These are phyloP conservation scores for Tetrapisispora taiwanensis DNA, from an alignment of 805 yeast genomes.

Conservation along the genomic window DNA sequence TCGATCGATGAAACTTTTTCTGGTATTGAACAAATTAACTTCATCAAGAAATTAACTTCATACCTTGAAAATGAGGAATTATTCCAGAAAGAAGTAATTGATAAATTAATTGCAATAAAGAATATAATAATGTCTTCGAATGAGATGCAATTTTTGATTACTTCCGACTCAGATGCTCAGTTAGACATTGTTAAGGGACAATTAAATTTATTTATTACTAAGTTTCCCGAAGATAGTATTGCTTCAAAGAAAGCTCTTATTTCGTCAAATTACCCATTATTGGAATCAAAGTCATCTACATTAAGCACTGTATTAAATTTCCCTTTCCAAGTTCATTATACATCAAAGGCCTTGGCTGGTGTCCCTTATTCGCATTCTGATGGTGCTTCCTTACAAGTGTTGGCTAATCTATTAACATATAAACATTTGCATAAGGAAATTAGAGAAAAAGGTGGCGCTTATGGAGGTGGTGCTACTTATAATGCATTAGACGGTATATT, in stretches of 20 bases:
- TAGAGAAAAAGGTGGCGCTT: conserved; percentile 95
- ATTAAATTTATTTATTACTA: conserved; percentile 24
- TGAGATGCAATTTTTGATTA: conserved; percentile 43
- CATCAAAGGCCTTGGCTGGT: conserved; percentile 59
- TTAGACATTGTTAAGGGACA: conserved; percentile 17
- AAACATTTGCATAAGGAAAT: conserved; percentile 80
- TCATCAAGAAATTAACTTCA: conserved; percentile 49
- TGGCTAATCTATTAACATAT: conserved; percentile 72
- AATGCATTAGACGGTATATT: conserved; percentile 74
- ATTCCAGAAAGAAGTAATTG: conserved; percentile 50
- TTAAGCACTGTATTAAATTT: conserved; percentile 43
- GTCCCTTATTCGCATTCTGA: conserved; percentile 58
- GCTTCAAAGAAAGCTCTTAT: background rate
- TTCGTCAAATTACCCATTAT: conserved; percentile 1
- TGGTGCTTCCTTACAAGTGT: conserved; percentile 76
- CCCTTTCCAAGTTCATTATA: conserved; percentile 84
- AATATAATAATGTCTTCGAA: conserved; percentile 34
- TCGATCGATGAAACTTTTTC: conserved; percentile 51
- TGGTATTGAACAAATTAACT: conserved; percentile 72
- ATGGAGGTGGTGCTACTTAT: conserved; percentile 89
- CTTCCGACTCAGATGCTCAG: conserved; percentile 41
- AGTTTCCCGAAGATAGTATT: background rate
- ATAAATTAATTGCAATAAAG: conserved; percentile 48
- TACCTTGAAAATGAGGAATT: conserved; percentile 39
- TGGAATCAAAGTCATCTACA: conserved; percentile 14